These are phyloP conservation scores for Pseudonectria buxi DNA, from an alignment of 2,329 filamentous ascomycete species.

Conservation along the genomic window DNA sequence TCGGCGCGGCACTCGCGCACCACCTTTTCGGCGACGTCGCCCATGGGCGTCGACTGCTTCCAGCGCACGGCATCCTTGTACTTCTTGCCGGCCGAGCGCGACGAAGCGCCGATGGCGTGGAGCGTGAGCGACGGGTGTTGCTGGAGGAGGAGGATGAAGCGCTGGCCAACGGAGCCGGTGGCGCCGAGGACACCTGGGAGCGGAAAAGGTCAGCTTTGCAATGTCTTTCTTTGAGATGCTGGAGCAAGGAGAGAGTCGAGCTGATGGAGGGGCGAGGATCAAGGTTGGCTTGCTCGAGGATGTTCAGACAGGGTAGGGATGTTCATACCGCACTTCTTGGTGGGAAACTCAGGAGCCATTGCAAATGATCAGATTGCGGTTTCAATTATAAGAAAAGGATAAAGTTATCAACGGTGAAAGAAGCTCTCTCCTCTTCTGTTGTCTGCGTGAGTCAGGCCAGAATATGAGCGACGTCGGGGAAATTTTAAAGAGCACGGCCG, in stretches of 20 bases:
- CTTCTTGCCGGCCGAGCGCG: conserved; percentile 83
- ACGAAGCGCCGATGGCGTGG: conserved; percentile 82
- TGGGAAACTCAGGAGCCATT: conserved; percentile 40
- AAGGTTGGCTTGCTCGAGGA: too few species aligned
- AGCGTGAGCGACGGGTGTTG: conserved; percentile 82
- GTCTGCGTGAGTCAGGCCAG: too few species aligned
- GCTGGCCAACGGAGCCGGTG: conserved; percentile 90
- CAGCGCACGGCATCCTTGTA: conserved; percentile 92
- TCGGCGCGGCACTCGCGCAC: conserved; percentile 78
- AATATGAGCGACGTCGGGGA: too few species aligned
- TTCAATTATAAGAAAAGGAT: neutral
- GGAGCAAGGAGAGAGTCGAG: neutral
- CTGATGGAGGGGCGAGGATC: conserved; percentile 3
- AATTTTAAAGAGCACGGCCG: too few species aligned
- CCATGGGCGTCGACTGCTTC: conserved; percentile 87
- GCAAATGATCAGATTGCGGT: conserved; percentile 1
- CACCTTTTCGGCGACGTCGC: conserved; percentile 69
- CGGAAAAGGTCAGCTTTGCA: conserved; percentile 6
- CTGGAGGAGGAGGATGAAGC: conserved; percentile 87
- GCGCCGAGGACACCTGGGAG: conserved; percentile 68
- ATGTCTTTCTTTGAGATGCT: too few species aligned
- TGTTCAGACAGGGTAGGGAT: conserved; percentile 1
- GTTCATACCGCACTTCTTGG: conserved; percentile 52
- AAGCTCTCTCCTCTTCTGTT: too few species aligned
- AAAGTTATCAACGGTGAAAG: too few species aligned